A percentile compares a stretch with the other conserved stretches of the same genome.
Conservation (phyloP, 257 asterid species). For the Penstemon eatonii region DNA sequence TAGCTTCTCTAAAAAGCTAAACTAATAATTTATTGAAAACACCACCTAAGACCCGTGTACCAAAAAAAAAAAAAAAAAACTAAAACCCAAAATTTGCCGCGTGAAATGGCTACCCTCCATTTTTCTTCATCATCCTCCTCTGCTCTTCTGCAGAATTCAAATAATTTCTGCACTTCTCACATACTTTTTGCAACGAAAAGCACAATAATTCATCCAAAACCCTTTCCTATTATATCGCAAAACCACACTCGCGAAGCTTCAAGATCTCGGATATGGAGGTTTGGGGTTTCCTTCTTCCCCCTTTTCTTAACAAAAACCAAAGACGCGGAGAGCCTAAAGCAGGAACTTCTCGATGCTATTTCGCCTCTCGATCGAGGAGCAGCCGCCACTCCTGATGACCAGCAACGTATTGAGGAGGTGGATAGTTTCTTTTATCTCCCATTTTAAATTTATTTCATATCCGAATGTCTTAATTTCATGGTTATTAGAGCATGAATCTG, state of each 20-base stretch:
- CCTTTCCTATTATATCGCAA: constrained; percentile 4
- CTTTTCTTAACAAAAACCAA: constrained; percentile 31
- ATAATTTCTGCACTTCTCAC: constrained; percentile 15
- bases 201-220: constrained; percentile 19
- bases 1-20: too few species aligned
- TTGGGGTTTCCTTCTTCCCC: constrained; percentile 42
- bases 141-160: constrained; percentile 12
- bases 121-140: constrained; percentile 21
- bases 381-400: constrained; percentile 55
- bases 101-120: constrained; percentile 37
- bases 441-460: neutral
- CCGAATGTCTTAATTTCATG: neutral
- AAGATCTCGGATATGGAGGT: constrained; percentile 41
- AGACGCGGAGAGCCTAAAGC: constrained; percentile 43
- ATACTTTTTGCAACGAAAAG: constrained; percentile 1
- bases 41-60: too few species aligned
- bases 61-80: neutral
- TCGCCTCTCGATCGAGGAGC: constrained; percentile 67
- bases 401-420: constrained; percentile 48
- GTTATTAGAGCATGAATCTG: neutral
- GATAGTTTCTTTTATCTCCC: constrained; percentile 1
- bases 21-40: too few species aligned
- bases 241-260: neutral
- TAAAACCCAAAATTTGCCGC: neutral
- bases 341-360: constrained; percentile 58